Evolutionary conservation across 208 protist genomes (phyloP), one percentile per base, ranked within the genome.

Genomic region (Acanthamoeba healyi): DNA sequence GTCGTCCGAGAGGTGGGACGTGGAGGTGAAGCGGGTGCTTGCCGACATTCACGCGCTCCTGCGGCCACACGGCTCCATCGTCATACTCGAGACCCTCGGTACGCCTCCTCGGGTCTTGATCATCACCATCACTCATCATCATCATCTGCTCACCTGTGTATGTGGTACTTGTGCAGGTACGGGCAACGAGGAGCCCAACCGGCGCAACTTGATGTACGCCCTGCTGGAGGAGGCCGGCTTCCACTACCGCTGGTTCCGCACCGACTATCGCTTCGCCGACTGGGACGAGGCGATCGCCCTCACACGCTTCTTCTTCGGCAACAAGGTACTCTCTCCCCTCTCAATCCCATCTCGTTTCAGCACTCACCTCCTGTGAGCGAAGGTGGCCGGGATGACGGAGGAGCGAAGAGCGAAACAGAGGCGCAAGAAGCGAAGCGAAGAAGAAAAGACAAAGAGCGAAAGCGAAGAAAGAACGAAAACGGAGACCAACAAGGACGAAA

Each of bases 111-210:
- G n/a, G n/a, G n/a, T n/a, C n/a, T n/a, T n/a, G n/a, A n/a, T n/a
- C n/a, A n/a, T n/a, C n/a, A n/a, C n/a, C n/a, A n/a, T n/a, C n/a
- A n/a, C n/a, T n/a, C n/a, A n/a, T n/a, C n/a, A n/a, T n/a, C n/a
- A n/a, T n/a, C n/a, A n/a, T n/a, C n/a, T n/a, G n/a, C n/a, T n/a
- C n/a, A n/a, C n/a, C n/a, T n/a, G n/a, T n/a, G n/a, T n/a, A n/a
- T n/a, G n/a, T n/a, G n/a, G n/a, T n/a, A n/a, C n/a, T n/a, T n/a
- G n/a, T n/a, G n/a, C n/a, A n/a, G 70, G 70, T 42, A 44, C 70
- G 70, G 70, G 70, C 70, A 79, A 79, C 38, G 70, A 79, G 70
- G 70, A 79, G 26, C 70, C 70, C 10, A 79, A 79, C 70, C n/a
- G 70, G 38, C n/a, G 70, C 34, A 79, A 79, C 36, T 44, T 36